Evolutionary conservation across 345 rosid species (phyloP).

Genomic region (Eucalyptus globulus): DNA sequence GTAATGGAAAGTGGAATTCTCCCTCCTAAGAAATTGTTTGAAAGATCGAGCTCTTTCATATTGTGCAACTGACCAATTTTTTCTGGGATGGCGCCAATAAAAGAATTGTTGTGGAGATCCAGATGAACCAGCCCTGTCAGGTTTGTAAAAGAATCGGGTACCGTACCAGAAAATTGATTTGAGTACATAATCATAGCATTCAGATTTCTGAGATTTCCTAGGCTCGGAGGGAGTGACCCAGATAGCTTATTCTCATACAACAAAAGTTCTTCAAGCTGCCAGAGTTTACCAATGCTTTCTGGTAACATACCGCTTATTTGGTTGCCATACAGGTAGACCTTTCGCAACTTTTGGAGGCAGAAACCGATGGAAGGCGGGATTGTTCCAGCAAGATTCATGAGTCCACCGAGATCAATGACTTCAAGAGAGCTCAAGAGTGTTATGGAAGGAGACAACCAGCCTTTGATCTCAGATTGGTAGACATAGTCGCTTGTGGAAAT

Average conservation of each 20-base stretch:
- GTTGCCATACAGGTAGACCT: slow-evolving; percentile 38
- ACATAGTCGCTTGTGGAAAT: slow-evolving; percentile 11
- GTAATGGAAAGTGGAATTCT: slow-evolving; percentile 20
- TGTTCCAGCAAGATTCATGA: slow-evolving; percentile 20
- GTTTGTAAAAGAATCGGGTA: slow-evolving; percentile 23
- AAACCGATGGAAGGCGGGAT: slow-evolving; percentile 33
- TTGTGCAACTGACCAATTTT: slow-evolving; percentile 22
- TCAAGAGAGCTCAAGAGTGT: slow-evolving; percentile 20
- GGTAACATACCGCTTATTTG: slow-evolving; percentile 26
- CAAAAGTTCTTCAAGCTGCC: slow-evolving; percentile 28
- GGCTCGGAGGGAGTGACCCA: slow-evolving; percentile 27
- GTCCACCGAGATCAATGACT: slow-evolving; percentile 48
- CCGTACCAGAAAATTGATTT: slow-evolving; percentile 15
- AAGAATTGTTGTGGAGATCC: slow-evolving; percentile 30
- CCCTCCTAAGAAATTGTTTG: slow-evolving; percentile 24
- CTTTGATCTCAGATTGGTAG: slow-evolving; percentile 35
- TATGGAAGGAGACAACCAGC: slow-evolving; percentile 30
- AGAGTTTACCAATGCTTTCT: slow-evolving; percentile 37
- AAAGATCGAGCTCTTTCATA: slow-evolving; percentile 33
- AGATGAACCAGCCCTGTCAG: slow-evolving; percentile 22
- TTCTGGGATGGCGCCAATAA: slow-evolving; percentile 21
- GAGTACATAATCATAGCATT: slow-evolving; percentile 25
- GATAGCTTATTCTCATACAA: slow-evolving; percentile 33
- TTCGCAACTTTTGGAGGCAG: slow-evolving; percentile 16
- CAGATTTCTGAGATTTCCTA: slow-evolving; percentile 22